Evolutionary conservation across 768 basidiomycete genomes (phyloP).

Genomic region (Cytidiella melzeri): DNA sequence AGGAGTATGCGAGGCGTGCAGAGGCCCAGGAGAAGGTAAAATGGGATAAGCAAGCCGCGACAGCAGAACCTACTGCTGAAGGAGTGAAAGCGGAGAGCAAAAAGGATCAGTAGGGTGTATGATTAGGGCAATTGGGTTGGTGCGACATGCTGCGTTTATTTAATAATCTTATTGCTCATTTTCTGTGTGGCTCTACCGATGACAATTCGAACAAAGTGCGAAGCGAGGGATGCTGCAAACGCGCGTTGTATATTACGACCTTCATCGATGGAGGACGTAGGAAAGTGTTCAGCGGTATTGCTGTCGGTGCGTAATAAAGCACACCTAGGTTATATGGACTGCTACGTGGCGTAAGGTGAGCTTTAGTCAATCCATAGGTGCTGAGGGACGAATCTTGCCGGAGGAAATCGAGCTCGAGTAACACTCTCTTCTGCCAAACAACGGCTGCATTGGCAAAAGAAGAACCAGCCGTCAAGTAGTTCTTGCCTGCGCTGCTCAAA

Average conservation of each 20-base stretch:
- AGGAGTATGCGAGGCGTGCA: conserved; percentile 40
- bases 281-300: too few relatives aligned
- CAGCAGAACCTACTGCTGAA: conserved; percentile 9
- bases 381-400: not conserved
- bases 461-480: conserved; percentile 50
- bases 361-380: too few relatives aligned
- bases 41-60: conserved; percentile 14
- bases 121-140: not conserved
- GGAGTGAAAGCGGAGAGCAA: conserved; percentile 17
- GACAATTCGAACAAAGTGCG: too few relatives aligned
- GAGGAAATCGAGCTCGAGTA: not conserved
- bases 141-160: too few relatives aligned
- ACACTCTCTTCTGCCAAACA: conserved; percentile 27
- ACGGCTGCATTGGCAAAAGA: conserved; percentile 43
- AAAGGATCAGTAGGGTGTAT: conserved; percentile 18
- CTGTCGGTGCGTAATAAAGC: too few relatives aligned
- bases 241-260: too few relatives aligned
- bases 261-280: too few relatives aligned
- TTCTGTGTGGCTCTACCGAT: too few relatives aligned
- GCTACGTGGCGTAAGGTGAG: too few relatives aligned
- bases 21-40: conserved; percentile 35
- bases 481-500: conserved; percentile 31
- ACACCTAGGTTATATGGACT: too few relatives aligned
- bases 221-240: too few relatives aligned
- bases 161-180: too few relatives aligned